These are phyloP conservation scores for Chiua virens DNA, from an alignment of 768 basidiomycete genomes.

Conservation along the genomic window DNA sequence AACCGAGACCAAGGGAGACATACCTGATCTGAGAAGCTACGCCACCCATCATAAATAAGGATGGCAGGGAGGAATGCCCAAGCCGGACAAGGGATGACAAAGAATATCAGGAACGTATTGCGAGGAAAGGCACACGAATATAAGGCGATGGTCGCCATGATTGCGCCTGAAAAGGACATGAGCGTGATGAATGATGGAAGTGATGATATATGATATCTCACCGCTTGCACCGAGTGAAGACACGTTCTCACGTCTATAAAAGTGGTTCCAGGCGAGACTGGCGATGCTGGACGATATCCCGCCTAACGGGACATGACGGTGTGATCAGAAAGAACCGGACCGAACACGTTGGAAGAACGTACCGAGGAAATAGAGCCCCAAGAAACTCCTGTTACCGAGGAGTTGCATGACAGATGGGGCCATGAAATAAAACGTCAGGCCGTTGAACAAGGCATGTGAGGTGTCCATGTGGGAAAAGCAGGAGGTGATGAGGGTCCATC, in stretches of 20 bases:
- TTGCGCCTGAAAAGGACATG: slow-evolving; percentile 51
- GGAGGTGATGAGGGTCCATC: slow-evolving; percentile 74
- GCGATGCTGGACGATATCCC: slow-evolving; percentile 57
- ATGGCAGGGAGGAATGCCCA: slow-evolving; percentile 73
- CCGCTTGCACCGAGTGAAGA: slow-evolving; percentile 73
- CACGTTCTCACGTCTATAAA: slow-evolving; percentile 27
- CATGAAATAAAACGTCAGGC: slow-evolving; percentile 78
- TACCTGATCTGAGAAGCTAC: slow-evolving; percentile 36
- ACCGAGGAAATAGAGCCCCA: slow-evolving; percentile 76
- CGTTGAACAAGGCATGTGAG: slow-evolving; percentile 72
- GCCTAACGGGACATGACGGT: slow-evolving; percentile 38
- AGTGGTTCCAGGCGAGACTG: slow-evolving; percentile 47
- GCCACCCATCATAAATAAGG: slow-evolving; percentile 35
- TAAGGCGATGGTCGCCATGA: slow-evolving; percentile 68
- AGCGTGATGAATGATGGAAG: not conserved
- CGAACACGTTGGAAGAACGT: slow-evolving; percentile 16
- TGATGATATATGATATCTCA: slow-evolving; percentile 27
- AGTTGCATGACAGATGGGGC: slow-evolving; percentile 60
- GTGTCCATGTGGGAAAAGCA: slow-evolving; percentile 67
- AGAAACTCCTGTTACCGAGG: slow-evolving; percentile 65
- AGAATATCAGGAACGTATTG: slow-evolving; percentile 68
- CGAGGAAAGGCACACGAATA: slow-evolving; percentile 70
- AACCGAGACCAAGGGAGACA: slow-evolving; percentile 6
- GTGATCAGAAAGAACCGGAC: not conserved
- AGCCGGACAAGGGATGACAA: slow-evolving; percentile 75